These are phyloP conservation scores for Aurifilum marmelostoma DNA, from an alignment of 2,329 filamentous ascomycete genomes.

Conservation along the genomic window DNA sequence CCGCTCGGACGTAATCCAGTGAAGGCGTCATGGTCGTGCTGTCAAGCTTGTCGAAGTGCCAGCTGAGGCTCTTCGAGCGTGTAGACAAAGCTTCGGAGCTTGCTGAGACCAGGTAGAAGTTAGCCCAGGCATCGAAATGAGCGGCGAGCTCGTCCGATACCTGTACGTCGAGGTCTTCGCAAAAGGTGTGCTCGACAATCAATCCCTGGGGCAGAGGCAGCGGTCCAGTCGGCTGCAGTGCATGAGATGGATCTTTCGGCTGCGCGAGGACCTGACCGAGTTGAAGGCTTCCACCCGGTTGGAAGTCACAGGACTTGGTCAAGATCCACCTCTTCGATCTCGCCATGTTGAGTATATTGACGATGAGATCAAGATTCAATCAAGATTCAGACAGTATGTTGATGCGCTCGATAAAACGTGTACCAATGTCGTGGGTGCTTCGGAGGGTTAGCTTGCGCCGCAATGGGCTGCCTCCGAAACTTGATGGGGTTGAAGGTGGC, in stretches of 20 bases:
- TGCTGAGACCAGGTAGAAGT: not conserved
- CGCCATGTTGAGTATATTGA: not conserved
- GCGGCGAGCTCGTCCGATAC: not conserved
- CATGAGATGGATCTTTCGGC: not conserved
- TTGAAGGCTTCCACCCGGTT: not conserved
- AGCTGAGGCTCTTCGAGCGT: not conserved
- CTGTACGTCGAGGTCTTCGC: not conserved
- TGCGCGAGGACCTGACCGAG: not conserved
- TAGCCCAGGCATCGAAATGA: not conserved
- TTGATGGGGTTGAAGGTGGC: not conserved
- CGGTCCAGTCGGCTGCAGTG: not conserved
- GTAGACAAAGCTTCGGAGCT: not conserved
- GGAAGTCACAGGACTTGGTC: not conserved
- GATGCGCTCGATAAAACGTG: too few relatives aligned
- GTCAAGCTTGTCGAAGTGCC: not conserved
- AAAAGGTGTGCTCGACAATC: not conserved
- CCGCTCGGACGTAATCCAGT: not conserved
- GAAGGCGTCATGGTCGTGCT: not conserved
- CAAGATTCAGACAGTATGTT: not conserved
- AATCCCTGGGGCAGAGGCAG: not conserved
- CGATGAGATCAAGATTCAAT: not conserved
- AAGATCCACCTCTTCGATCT: constrained; percentile 1
- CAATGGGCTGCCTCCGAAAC: not conserved
- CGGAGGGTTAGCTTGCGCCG: not conserved
- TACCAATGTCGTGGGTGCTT: too few relatives aligned